phyloP scores from a whole-genome alignment of 78 protist genomes.

The Emiliania huxleyi region DNA sequence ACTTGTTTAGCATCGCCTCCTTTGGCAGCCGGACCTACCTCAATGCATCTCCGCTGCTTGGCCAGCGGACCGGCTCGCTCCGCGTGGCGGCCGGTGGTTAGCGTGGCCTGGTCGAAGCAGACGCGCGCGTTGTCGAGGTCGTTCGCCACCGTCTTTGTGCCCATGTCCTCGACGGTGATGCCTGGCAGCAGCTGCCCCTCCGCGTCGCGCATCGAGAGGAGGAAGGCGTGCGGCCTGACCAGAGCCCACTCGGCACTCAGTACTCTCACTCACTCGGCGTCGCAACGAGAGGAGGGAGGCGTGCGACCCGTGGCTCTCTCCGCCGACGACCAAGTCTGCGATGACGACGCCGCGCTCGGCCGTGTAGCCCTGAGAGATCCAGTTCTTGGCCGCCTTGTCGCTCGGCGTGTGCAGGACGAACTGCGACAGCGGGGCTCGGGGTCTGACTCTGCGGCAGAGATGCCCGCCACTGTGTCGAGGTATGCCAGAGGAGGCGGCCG shows the following conservation, averaged over 20 bases:
- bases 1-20: background rate
- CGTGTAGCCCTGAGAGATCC: constrained; percentile 57
- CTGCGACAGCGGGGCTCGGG: too few relatives aligned
- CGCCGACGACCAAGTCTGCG: constrained; percentile 42
- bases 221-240: constrained; percentile 60
- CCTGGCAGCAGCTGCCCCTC: constrained; percentile 43
- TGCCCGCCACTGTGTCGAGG: too few relatives aligned
- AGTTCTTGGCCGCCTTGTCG: constrained; percentile 42
- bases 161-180: constrained; percentile 54
- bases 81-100: too few relatives aligned
- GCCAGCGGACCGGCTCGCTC: too few relatives aligned
- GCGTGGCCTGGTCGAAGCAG: constrained; percentile 22
- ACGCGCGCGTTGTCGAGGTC: constrained; percentile 63
- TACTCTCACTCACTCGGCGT: background rate
- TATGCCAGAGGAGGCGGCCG: too few relatives aligned
- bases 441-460: too few relatives aligned
- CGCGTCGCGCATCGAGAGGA: constrained; percentile 26
- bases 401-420: constrained; percentile 24
- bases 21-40: constrained; percentile 31
- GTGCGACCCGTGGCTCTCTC: constrained; percentile 57
- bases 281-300: too few relatives aligned
- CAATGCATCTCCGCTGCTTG: too few relatives aligned
- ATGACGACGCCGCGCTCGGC: constrained; percentile 55
- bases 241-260: too few relatives aligned
- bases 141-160: constrained; percentile 57